These are phyloP conservation scores for Allium cepa DNA, from an alignment of 106 monocot genomes.

Conservation along the genomic window DNA sequence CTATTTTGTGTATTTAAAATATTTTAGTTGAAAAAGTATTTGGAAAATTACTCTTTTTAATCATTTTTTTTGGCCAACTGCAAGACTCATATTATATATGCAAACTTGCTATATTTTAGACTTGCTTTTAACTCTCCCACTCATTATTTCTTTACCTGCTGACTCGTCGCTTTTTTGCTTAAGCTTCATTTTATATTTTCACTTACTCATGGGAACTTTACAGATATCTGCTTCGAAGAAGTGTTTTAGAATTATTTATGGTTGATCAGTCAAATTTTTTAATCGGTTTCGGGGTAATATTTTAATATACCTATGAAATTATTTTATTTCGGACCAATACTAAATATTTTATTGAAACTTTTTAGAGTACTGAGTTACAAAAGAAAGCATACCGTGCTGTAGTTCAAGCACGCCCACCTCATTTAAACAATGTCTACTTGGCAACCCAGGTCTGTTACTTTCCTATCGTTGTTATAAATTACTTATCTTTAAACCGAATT, in stretches of 20 bases:
- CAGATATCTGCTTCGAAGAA: slow-evolving; percentile 91
- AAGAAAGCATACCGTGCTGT: slow-evolving; percentile 88
- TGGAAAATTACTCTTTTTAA: too few species aligned
- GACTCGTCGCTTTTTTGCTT: too few species aligned
- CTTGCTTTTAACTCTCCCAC: too few species aligned
- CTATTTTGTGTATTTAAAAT: too few species aligned
- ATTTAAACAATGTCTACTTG: slow-evolving; percentile 84
- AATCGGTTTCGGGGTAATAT: slow-evolving; percentile 90
- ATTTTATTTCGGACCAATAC: background rate
- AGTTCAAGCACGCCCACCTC: slow-evolving; percentile 74
- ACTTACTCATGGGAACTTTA: background rate
- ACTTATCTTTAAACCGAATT: background rate
- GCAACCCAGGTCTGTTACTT: slow-evolving; percentile 66
- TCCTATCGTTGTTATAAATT: background rate
- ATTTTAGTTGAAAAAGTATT: too few species aligned
- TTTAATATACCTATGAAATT: background rate
- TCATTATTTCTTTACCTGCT: too few species aligned
- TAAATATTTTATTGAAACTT: too few species aligned
- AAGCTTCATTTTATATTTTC: too few species aligned
- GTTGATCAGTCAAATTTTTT: slow-evolving; percentile 90
- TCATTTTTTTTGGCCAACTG: too few species aligned
- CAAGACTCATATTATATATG: too few species aligned
- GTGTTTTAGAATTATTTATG: slow-evolving; percentile 96
- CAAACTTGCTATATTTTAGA: too few species aligned
- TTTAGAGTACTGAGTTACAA: slow-evolving; percentile 75